Percentiles rank a stretch among this genome's conserved stretches.
Conservation (phyloP, 768 basidiomycete genomes). For the Panellus pusillus region DNA sequence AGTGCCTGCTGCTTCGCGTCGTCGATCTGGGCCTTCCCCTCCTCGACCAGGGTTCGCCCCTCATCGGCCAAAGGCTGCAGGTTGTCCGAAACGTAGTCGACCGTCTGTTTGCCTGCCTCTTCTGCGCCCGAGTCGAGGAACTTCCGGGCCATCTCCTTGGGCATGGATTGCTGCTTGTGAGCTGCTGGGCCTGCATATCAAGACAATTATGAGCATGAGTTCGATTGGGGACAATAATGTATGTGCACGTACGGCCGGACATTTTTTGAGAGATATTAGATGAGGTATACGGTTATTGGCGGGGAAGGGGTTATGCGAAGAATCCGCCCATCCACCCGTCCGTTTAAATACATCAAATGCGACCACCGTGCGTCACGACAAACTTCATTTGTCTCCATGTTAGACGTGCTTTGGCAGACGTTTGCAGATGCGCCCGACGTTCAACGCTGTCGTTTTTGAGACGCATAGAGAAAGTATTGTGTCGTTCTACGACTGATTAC, state of each 20-base stretch:
- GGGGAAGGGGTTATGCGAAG: background rate
- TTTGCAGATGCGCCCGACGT: constrained; percentile 9
- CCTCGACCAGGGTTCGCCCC: constrained; percentile 1
- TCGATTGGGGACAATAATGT: background rate
- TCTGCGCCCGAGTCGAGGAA: constrained; percentile 24
- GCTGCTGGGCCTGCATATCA: background rate
- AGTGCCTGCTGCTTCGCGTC: constrained; percentile 11
- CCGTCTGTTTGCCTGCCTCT: constrained; percentile 27
- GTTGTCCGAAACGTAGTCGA: constrained; percentile 27
- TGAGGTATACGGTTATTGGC: background rate
- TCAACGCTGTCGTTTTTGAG: constrained; percentile 7
- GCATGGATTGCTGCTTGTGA: background rate
- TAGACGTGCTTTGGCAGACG: background rate
- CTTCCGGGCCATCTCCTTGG: constrained; percentile 20
- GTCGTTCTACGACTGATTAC: background rate
- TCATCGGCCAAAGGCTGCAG: background rate
- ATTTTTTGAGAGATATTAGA: too few species aligned
- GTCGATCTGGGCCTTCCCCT: constrained; percentile 4
- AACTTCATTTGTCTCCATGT: constrained; percentile 5
- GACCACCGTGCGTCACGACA: background rate
- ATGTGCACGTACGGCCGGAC: background rate
- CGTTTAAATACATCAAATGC: constrained; percentile 6
- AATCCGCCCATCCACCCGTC: background rate
- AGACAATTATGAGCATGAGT: background rate
- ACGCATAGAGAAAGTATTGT: too few species aligned